Evolutionary conservation across 2,329 filamentous ascomycete species (phyloP).

Genomic region (Trichoderma gracile): DNA sequence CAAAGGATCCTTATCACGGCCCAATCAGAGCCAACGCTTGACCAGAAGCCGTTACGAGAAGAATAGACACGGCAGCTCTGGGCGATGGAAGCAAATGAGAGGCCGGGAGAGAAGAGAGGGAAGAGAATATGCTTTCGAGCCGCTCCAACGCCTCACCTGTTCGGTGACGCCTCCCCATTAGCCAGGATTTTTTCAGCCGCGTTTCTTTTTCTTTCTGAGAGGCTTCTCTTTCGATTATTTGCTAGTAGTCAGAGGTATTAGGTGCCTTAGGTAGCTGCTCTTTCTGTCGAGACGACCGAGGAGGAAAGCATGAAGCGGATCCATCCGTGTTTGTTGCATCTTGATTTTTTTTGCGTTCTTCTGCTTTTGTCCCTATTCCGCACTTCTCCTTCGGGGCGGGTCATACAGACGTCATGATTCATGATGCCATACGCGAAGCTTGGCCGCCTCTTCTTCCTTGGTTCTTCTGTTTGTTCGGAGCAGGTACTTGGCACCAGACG

Average conservation of each 20-base stretch:
- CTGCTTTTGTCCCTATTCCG: no score
- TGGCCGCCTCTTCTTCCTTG: not conserved
- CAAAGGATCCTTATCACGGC: not conserved
- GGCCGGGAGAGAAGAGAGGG: not conserved
- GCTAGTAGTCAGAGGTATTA: no score
- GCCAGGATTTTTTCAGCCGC: slow-evolving; percentile 2
- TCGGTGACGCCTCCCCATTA: not conserved
- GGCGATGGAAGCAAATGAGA: not conserved
- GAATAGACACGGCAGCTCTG: not conserved
- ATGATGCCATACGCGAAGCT: slow-evolving; percentile 7
- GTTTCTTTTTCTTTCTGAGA: not conserved
- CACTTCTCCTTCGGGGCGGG: not conserved
- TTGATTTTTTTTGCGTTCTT: no score
- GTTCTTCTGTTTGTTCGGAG: not conserved
- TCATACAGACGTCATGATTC: slow-evolving; percentile 25
- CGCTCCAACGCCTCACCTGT: slow-evolving; percentile 11
- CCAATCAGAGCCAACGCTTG: slow-evolving; percentile 8
- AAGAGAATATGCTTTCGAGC: slow-evolving; percentile 19
- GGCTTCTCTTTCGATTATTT: no score
- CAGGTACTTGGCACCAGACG: no score
- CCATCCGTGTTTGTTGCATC: not conserved
- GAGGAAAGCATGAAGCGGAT: not conserved
- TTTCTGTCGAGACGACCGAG: no score
- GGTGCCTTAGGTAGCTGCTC: no score
- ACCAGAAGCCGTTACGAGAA: slow-evolving; percentile 6